Percentiles rank a stretch among this genome's conserved stretches.
Evolutionary conservation across 768 basidiomycete species (phyloP).

Genomic region (Kwoniella mangroviensis): DNA sequence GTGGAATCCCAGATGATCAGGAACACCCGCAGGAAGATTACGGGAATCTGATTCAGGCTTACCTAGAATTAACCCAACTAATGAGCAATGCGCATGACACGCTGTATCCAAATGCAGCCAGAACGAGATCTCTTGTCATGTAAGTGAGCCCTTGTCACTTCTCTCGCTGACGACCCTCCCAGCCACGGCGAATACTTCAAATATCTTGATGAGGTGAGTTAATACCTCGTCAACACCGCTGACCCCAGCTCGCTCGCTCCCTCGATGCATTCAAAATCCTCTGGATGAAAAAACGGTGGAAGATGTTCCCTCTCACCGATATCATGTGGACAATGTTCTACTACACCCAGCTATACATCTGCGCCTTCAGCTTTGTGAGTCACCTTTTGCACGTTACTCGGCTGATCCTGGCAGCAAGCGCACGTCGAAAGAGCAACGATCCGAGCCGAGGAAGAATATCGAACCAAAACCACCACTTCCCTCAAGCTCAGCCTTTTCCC

Average conservation of each 20-base stretch:
- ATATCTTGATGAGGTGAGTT: constrained; percentile 51
- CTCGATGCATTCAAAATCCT: constrained; percentile 48
- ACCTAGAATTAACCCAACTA: constrained; percentile 53
- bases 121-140: constrained; percentile 46
- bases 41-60: constrained; percentile 44
- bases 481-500: constrained; percentile 49
- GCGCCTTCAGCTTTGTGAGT: constrained; percentile 52
- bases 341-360: constrained; percentile 48
- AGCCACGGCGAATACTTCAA: constrained; percentile 52
- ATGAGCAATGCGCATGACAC: constrained; percentile 54
- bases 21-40: constrained; percentile 46
- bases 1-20: constrained; percentile 24
- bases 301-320: constrained; percentile 45
- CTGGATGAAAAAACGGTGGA: constrained; percentile 49
- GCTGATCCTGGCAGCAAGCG: constrained; percentile 41
- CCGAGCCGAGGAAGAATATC: constrained; percentile 48
- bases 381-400: not conserved
- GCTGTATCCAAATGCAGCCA: constrained; percentile 50
- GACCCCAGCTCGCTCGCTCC: constrained; percentile 32
- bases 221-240: not conserved
- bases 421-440: constrained; percentile 49
- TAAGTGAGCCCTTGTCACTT: constrained; percentile 14
- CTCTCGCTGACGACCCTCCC: not conserved
- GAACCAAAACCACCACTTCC: constrained; percentile 8
- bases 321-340: constrained; percentile 49